A percentile compares a stretch with the other conserved stretches of the same genome.
These are phyloP conservation scores for Helianthus tuberosus DNA, from an alignment of 129 eudicot species.

Conservation along the genomic window DNA sequence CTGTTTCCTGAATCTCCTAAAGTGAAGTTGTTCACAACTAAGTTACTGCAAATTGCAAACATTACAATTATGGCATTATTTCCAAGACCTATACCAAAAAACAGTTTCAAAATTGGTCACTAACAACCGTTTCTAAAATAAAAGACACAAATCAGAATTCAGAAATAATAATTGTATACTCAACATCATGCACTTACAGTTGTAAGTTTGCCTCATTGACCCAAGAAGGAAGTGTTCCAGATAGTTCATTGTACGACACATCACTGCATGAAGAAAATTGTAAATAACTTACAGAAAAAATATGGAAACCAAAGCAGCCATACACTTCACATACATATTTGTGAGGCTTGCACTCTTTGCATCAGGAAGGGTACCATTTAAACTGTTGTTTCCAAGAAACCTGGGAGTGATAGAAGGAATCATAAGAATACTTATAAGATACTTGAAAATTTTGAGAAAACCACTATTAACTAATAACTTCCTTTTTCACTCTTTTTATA, in stretches of 20 bases:
- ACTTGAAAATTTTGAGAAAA: too few species aligned
- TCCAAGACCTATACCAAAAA: background rate
- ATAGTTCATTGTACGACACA: slow-evolving; percentile 76
- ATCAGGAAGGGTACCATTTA: slow-evolving; percentile 60
- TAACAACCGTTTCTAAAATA: background rate
- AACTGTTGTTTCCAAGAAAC: slow-evolving; percentile 81
- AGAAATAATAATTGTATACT: background rate
- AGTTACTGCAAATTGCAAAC: slow-evolving; percentile 52
- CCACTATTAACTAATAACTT: too few species aligned
- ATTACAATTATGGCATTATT: slow-evolving; percentile 17
- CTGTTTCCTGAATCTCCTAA: slow-evolving; percentile 46
- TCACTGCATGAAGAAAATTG: slow-evolving; percentile 56
- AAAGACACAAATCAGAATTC: background rate
- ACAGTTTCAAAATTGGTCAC: background rate
- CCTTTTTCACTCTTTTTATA: too few species aligned
- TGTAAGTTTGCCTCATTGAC: slow-evolving; percentile 46
- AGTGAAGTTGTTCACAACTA: slow-evolving; percentile 81
- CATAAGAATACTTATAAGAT: too few species aligned
- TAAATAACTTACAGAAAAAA: background rate
- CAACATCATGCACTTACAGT: slow-evolving; percentile 50
- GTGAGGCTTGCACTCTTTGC: slow-evolving; percentile 44
- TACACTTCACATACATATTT: slow-evolving; percentile 53
- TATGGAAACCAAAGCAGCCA: background rate
- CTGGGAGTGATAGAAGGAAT: slow-evolving; percentile 31
- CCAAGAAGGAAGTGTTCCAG: slow-evolving; percentile 90